Conservation (phyloP, 2,329 filamentous ascomycete species). For the Ophioceras dolichostomum region DNA sequence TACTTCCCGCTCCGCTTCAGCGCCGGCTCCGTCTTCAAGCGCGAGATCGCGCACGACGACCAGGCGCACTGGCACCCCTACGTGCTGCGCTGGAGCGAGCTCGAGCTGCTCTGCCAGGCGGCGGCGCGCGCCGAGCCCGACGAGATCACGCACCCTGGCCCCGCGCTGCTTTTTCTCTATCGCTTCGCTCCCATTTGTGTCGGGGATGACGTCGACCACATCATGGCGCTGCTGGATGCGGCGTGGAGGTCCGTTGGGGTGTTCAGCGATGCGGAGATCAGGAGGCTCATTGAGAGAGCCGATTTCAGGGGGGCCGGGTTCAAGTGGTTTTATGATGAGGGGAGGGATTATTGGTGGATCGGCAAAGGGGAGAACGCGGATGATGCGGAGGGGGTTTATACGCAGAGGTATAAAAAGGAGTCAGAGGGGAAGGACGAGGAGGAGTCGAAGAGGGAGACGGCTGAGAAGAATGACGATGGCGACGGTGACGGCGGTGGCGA, state of each 20-base stretch:
- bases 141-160: not conserved
- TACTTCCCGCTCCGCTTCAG: not conserved
- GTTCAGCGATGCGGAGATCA: not conserved
- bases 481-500: no score
- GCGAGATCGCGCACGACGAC: not conserved
- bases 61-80: not conserved
- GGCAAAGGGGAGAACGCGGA: no score
- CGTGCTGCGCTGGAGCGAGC: not conserved
- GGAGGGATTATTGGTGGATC: not conserved
- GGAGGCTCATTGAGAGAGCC: not conserved
- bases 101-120: not conserved
- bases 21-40: not conserved
- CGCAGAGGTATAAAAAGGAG: no score
- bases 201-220: not conserved
- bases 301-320: not conserved
- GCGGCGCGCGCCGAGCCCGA: not conserved
- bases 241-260: not conserved
- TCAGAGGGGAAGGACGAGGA: no score
- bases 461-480: no score
- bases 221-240: not conserved
- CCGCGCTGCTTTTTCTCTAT: not conserved
- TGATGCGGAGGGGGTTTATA: no score
- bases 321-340: not conserved
- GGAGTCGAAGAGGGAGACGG: no score
- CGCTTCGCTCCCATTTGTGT: not conserved